Evolutionary conservation across 805 yeast genomes (phyloP), one percentile per base, ranked within the genome.

Genomic region (Candida piceae): DNA sequence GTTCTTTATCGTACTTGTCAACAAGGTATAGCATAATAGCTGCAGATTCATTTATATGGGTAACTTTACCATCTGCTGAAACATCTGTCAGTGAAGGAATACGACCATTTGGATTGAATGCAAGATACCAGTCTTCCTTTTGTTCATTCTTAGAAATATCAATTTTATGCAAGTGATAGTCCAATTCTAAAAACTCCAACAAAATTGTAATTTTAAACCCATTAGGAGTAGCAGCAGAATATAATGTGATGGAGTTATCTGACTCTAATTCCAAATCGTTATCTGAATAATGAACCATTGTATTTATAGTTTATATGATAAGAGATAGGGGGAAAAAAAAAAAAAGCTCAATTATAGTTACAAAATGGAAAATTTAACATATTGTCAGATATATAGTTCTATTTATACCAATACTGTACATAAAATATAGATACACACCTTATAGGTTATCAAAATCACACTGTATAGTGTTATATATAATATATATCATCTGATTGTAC

Each of bases 51-150:
- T 70, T 68, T 18, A 80, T 51, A 16, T 71, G 60, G 20, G 64
- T 63, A 6, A 54, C 54, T 28, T 69, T 56, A 4, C 77, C 79
- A 5, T 68, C 62, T 24, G 53, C 50, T 26, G 57, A 52, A 18
- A 46, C 63, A 42, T 66, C 69, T 1, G 63, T 61, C 24, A 80
- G 55, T 0, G 78, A 67, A 19, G 87, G 86, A 34, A 80, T 72
- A 48, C 77, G 63, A 5, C 86, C 84, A 48, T 79, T 78, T 16
- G 80, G 78, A 53, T 78, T 76, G 50, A 76, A 54, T 36, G 70
- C 62, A 34, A 76, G 52, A 45, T 64, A 80, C 79, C 80, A 74
- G 5, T 66, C 73, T 44, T 72, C 70, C 50, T 78, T 78, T 39
- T 76, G 80, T 28, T 57, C 74, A 28, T 60, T 58, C 17, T 55